Conservation (phyloP, 176 grass and related monocot genomes). For the Dactylis glomerata region DNA sequence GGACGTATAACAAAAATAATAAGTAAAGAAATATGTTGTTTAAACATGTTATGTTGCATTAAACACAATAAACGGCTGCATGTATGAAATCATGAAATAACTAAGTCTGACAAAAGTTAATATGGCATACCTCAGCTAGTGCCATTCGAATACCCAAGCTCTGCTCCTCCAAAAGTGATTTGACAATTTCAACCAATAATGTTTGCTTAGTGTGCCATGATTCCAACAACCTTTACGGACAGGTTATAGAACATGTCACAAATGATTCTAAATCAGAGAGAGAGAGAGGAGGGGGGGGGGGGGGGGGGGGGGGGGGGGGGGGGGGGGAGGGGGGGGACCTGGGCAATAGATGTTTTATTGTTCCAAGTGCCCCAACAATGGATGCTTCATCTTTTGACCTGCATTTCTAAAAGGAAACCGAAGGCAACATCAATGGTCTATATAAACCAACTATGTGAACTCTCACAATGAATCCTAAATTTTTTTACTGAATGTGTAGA, state of each 20-base stretch:
- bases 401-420: conserved; percentile 68
- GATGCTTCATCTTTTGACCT: conserved; percentile 92
- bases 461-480: conserved; percentile 13
- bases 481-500: neutral
- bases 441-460: conserved; percentile 18
- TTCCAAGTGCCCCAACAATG: conserved; percentile 75
- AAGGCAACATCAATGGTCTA: conserved; percentile 16
- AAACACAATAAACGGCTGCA: neutral
- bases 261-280: neutral
- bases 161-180: conserved; percentile 77
- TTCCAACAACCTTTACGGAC: conserved; percentile 75
- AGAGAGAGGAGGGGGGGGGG: neutral
- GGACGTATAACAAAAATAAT: conserved; percentile 17
- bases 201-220: conserved; percentile 84
- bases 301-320: neutral
- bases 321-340: conserved; percentile 46
- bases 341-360: conserved; percentile 87
- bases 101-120: neutral
- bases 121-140: conserved; percentile 62
- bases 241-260: neutral
- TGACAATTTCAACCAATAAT: conserved; percentile 82
- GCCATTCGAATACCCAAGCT: conserved; percentile 79
- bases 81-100: neutral
- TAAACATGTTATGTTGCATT: conserved; percentile 4
- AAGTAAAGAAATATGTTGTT: too few relatives aligned